Base-by-base conservation (phyloP, 495 filamentous ascomycete species). In the Tuber melanosporum region DNA sequence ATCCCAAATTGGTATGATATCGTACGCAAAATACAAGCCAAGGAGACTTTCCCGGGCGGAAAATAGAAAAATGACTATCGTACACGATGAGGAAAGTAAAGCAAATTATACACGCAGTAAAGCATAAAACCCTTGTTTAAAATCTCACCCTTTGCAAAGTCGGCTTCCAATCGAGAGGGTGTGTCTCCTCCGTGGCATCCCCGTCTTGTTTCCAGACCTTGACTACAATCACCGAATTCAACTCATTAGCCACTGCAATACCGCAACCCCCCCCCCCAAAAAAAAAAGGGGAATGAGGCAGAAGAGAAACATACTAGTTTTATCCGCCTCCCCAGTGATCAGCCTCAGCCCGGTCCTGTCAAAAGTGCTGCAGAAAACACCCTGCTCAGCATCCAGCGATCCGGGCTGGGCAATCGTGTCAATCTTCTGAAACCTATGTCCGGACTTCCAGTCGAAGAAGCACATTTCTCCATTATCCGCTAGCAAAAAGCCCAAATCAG, bases 371-470 rank as follows among this genome's bases (percentile, higher is more conserved):
- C 92, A 92, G 91, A 98, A 97, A 80, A 98, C 89, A 47, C 96
- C 96, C 4, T 93, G 90, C 85, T 99, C 96, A 45, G 96, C 96
- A 82, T 98, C 94, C 36, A 99, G 86, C 47, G 91, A 94, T 74
- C 96, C 95, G 0, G 96, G 96, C 85, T 99, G 96, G 2, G 95
- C 95, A 15, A 91, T 93, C 9, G 92, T 96, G 72, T 98, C 93
- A 17, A 94, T 86, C 17, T 88, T 87, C 85, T 99, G 96, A 85
- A 93, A 98, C 36, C 91, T 88, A 82, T 98, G 89, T 0, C 96
- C 96, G 4, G 94, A 93, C 87, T 98, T 98, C 96, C 96, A 99
- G 85, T 99, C 96, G 92, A 94, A 99, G 88, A 99, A 98, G 80
- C 90, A 92, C 88, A 98, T 95, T 74, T 93, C 94, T 66, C 96